Base-by-base conservation (phyloP, 148 eudicot genomes). In the Silene latifolia region DNA sequence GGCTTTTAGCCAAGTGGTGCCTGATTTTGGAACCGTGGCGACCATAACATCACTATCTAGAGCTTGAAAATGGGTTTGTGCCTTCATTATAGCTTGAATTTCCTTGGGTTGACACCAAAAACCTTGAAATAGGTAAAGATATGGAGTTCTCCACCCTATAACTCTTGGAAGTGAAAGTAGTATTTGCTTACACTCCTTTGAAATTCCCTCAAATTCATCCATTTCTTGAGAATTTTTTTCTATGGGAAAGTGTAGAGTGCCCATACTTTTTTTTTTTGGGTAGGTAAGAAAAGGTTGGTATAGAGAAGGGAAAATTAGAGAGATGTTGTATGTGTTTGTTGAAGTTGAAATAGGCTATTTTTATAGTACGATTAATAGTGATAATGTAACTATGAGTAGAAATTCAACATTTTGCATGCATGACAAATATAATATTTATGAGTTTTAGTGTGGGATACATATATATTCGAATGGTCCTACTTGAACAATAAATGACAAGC, bases 1-100 rank as follows among this genome's bases (percentile, higher is more conserved):
- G 7, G 94, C 91, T 80, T 88, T 90, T 0, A 90, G 75, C 94
- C 94, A 90, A 6, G 91, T 86, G 4, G 94, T 90, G 69, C 93
- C 91, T 4, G 91, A 84, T 83, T 89, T 89, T 0, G 93, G 93
- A 3, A 84, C 72, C 8, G 85, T 84, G 65, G 84, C 78, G 0
- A 89, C 48, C 0, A 89, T 25, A 44, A 86, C 63, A 68, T 89
- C 93, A 11, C 32, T 57, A 74, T 83, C 86, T 29, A 24, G 75
- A 35, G 87, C 88, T 67, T 65, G 20, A 18, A 80, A 85, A 72
- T 85, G 82, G 1, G 63, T 84, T 18, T 84, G 89, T 27, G 65
- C 57, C 0, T 71, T 58, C 0, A 87, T 53, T 39, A 77, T 79
- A 24, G 87, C 86, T 61, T 83, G 82, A 20, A 89, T 85, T 32